These are phyloP conservation scores for Coleophoma crateriformis DNA, from an alignment of 2,329 filamentous ascomycete species.

Conservation along the genomic window DNA sequence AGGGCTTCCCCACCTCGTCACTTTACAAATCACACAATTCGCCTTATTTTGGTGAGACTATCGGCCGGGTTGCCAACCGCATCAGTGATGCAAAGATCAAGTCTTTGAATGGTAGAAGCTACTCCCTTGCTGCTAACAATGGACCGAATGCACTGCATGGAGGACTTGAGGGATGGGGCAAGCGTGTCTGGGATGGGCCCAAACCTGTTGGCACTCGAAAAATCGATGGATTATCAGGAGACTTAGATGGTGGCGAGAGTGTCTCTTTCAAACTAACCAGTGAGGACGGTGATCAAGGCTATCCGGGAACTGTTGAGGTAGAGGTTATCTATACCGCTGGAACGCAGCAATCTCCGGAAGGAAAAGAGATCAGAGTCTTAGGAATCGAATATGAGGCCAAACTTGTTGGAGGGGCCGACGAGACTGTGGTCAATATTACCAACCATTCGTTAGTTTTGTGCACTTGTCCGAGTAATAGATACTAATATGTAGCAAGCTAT, in stretches of 20 bases:
- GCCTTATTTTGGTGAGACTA: constrained; percentile 88
- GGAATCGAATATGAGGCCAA: constrained; percentile 88
- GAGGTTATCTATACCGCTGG: constrained; percentile 74
- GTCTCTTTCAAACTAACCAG: constrained; percentile 63
- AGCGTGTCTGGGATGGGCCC: constrained; percentile 71
- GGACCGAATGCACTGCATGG: constrained; percentile 72
- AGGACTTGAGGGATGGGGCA: constrained; percentile 72
- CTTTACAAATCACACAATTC: constrained; percentile 71
- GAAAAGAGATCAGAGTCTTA: constrained; percentile 63
- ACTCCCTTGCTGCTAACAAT: constrained; percentile 70
- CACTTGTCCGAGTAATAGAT: neutral
- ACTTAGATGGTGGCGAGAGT: constrained; percentile 58
- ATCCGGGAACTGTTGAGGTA: constrained; percentile 77
- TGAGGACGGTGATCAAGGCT: constrained; percentile 81
- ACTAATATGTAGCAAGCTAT: constrained; percentile 38
- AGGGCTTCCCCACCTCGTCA: constrained; percentile 71
- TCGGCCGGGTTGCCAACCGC: constrained; percentile 80
- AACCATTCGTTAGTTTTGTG: constrained; percentile 72
- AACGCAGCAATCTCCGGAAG: constrained; percentile 53
- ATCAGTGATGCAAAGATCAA: constrained; percentile 67
- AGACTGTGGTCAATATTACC: constrained; percentile 88
- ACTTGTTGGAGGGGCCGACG: constrained; percentile 72
- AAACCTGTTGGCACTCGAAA: constrained; percentile 46
- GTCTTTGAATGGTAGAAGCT: constrained; percentile 65
- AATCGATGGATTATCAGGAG: constrained; percentile 49